Evolutionary conservation across 202 grass and related monocot species (phyloP).

Genomic region (Setaria italica): DNA sequence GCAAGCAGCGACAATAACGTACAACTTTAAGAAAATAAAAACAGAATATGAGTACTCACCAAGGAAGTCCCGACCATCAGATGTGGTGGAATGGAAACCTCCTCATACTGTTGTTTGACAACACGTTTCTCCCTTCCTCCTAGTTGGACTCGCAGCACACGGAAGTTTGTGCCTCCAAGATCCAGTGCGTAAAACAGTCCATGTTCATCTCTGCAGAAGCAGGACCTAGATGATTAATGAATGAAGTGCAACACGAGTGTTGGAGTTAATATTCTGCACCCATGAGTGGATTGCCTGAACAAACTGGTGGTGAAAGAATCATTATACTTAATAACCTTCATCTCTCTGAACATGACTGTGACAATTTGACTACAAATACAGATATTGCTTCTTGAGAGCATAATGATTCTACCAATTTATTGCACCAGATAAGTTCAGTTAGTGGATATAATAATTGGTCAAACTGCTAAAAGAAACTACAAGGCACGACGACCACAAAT

Average conservation of each 20-base stretch:
- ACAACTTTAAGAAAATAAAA: slow-evolving; percentile 15
- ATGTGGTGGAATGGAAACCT: slow-evolving; percentile 76
- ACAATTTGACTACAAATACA: neutral
- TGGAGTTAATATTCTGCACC: slow-evolving; percentile 7
- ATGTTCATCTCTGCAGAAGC: slow-evolving; percentile 59
- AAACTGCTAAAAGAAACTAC: slow-evolving; percentile 24
- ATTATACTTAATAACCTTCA: neutral
- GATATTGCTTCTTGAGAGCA: slow-evolving; percentile 1
- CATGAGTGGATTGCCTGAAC: slow-evolving; percentile 10
- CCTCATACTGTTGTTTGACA: slow-evolving; percentile 57
- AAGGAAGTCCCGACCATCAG: slow-evolving; percentile 79
- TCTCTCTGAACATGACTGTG: slow-evolving; percentile 5
- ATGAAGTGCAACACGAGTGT: neutral
- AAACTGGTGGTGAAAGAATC: neutral
- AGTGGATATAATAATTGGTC: neutral
- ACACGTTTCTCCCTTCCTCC: slow-evolving; percentile 71
- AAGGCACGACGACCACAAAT: neutral
- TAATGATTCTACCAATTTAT: slow-evolving; percentile 23
- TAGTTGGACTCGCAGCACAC: slow-evolving; percentile 77
- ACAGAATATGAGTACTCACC: slow-evolving; percentile 35
- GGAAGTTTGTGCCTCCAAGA: slow-evolving; percentile 95
- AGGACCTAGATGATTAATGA: slow-evolving; percentile 17
- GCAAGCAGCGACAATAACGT: neutral
- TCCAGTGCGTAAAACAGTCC: slow-evolving; percentile 87
- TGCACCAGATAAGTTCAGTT: neutral